These are phyloP conservation scores for Candolleomyces eurysporus DNA, from an alignment of 768 basidiomycete species.

Conservation along the genomic window DNA sequence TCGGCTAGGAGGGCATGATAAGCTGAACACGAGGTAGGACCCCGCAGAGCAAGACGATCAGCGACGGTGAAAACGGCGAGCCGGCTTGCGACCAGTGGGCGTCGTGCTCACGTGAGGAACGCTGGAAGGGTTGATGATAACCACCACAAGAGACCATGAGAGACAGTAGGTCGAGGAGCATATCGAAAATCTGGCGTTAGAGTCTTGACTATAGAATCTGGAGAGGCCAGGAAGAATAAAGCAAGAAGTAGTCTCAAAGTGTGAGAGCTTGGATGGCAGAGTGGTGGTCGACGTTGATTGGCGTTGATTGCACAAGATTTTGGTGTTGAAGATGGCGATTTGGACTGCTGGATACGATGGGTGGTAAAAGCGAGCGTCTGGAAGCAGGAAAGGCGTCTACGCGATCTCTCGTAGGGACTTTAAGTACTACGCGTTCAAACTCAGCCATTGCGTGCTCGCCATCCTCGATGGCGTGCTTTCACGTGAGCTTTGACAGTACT, in stretches of 20 bases:
- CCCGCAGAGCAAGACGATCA: neutral
- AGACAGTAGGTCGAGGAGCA: too few relatives aligned
- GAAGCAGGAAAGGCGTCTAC: neutral
- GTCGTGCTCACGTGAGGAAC: neutral
- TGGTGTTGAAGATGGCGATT: neutral
- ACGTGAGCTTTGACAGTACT: constrained; percentile 3
- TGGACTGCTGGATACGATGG: neutral
- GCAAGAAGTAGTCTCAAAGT: neutral
- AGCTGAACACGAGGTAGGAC: constrained; percentile 1
- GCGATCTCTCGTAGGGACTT: neutral
- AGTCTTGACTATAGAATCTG: too few relatives aligned
- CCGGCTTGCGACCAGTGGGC: neutral
- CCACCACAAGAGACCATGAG: too few relatives aligned
- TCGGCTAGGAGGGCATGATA: neutral
- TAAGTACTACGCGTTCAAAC: constrained; percentile 6
- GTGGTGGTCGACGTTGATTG: neutral
- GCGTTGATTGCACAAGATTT: neutral
- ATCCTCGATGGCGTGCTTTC: constrained; percentile 5
- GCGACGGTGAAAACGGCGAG: neutral
- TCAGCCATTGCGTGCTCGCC: constrained; percentile 10
- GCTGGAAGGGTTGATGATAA: neutral
- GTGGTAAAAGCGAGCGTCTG: neutral
- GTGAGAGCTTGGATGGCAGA: neutral
- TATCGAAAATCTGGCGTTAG: too few relatives aligned
- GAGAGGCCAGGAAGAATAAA: too few relatives aligned